phyloP scores from a whole-genome alignment of 1,139 yeast species.

The Sugiyamaella xylanicola region DNA sequence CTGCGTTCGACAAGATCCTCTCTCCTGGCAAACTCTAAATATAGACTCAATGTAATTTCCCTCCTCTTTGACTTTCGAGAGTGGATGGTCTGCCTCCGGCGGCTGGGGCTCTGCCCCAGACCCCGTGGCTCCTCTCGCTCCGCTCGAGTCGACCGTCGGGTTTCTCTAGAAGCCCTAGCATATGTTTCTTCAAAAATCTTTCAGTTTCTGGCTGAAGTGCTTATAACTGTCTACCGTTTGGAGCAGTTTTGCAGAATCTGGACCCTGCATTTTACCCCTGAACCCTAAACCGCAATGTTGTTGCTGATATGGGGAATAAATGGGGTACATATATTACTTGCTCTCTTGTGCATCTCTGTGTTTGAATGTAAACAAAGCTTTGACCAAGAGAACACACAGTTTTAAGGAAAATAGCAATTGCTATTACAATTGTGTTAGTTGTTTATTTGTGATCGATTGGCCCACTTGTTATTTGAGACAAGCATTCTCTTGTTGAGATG shows the following conservation, averaged over 20 bases:
- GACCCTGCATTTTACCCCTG: slow-evolving; percentile 2
- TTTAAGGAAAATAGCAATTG: no score
- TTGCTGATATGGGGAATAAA: neutral
- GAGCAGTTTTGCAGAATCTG: neutral
- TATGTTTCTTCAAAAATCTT: no score
- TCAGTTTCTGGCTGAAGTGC: no score
- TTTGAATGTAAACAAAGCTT: slow-evolving; percentile 13
- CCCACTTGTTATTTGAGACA: no score
- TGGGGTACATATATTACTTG: neutral
- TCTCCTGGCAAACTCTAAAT: slow-evolving; percentile 10
- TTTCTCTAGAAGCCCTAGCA: no score
- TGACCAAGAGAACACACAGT: no score
- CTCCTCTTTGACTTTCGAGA: neutral
- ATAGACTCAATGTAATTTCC: slow-evolving; percentile 10
- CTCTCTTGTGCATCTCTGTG: neutral
- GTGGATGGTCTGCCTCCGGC: slow-evolving; percentile 3
- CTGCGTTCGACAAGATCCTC: slow-evolving; percentile 77
- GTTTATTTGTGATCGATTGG: no score
- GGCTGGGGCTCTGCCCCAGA: slow-evolving; percentile 11
- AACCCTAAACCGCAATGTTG: slow-evolving; percentile 5
- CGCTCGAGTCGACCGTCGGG: neutral
- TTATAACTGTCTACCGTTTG: neutral
- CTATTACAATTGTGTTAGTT: no score
- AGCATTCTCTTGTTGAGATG: neutral
- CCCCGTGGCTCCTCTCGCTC: slow-evolving; percentile 9